A percentile compares a stretch with the other conserved stretches of the same genome.
Conservation (phyloP, 108 stramenopile genomes). For the Pseudonitzschia multiseries region DNA sequence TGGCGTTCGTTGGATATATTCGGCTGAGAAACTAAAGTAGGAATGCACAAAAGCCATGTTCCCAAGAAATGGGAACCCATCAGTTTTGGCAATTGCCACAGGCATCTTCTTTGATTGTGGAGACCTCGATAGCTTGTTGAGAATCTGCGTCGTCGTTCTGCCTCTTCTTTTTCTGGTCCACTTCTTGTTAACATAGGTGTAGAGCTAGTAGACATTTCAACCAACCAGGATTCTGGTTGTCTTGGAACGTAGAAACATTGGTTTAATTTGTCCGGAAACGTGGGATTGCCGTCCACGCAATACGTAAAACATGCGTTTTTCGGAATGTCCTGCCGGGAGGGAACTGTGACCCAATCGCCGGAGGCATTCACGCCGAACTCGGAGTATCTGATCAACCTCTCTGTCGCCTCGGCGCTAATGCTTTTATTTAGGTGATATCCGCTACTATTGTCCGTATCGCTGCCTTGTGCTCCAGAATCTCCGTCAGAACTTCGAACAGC, state of each 20-base stretch:
- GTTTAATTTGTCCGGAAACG: constrained; percentile 74
- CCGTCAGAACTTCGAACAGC: constrained; percentile 51
- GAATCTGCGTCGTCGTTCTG: constrained; percentile 55
- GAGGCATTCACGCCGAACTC: constrained; percentile 53
- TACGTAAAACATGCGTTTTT: constrained; percentile 56
- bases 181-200: constrained; percentile 73
- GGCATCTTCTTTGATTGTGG: constrained; percentile 73
- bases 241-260: constrained; percentile 55
- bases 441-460: constrained; percentile 40
- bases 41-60: constrained; percentile 78
- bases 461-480: constrained; percentile 29
- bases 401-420: constrained; percentile 26
- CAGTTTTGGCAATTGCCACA: constrained; percentile 85
- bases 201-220: constrained; percentile 50
- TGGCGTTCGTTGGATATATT: constrained; percentile 56
- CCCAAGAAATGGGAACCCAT: constrained; percentile 89
- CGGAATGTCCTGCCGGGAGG: constrained; percentile 51
- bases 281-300: constrained; percentile 80
- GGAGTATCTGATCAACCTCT: constrained; percentile 27
- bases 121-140: constrained; percentile 64
- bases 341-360: constrained; percentile 77
- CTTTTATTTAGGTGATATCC: constrained; percentile 15
- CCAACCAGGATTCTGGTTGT: constrained; percentile 67
- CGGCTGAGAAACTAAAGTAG: constrained; percentile 62
- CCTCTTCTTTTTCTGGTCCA: constrained; percentile 75